Evolutionary conservation across 1,139 yeast genomes (phyloP).

Genomic region (Candida sojae): DNA sequence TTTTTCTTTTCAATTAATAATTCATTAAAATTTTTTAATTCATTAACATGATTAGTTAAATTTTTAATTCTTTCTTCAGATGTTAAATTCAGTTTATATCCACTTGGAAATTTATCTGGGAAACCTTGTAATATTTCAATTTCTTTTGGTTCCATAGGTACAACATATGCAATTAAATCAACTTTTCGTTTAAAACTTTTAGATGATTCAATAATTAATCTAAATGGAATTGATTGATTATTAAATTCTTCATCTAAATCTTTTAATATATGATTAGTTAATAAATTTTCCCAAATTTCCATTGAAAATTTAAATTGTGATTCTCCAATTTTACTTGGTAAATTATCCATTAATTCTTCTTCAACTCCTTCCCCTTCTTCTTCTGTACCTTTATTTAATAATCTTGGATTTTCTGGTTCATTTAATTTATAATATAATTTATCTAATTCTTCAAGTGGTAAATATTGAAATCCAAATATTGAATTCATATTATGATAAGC

Average conservation of each 20-base stretch:
- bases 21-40: conserved; percentile 20
- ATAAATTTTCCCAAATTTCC: conserved; percentile 52
- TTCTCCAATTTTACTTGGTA: conserved; percentile 62
- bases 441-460: conserved; percentile 76
- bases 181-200: conserved; percentile 10
- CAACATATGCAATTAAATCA: conserved; percentile 30
- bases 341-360: conserved; percentile 26
- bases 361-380: conserved; percentile 14
- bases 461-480: conserved; percentile 88
- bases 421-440: conserved; percentile 27
- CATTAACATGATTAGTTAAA: conserved; percentile 19
- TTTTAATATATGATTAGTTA: conserved; percentile 35
- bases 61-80: conserved; percentile 20
- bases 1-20: conserved; percentile 7
- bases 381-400: neutral
- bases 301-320: conserved; percentile 70
- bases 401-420: conserved; percentile 17
- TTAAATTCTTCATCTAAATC: conserved; percentile 24
- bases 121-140: conserved; percentile 26
- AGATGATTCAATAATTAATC: conserved; percentile 25
- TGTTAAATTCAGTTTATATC: conserved; percentile 22
- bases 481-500: conserved; percentile 85
- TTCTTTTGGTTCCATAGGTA: conserved; percentile 30
- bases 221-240: conserved; percentile 21
- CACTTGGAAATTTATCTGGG: conserved; percentile 24